Evolutionary conservation across 768 basidiomycete species (phyloP), one percentile per base, ranked within the genome.

Genomic region (Hypholoma fasciculare): DNA sequence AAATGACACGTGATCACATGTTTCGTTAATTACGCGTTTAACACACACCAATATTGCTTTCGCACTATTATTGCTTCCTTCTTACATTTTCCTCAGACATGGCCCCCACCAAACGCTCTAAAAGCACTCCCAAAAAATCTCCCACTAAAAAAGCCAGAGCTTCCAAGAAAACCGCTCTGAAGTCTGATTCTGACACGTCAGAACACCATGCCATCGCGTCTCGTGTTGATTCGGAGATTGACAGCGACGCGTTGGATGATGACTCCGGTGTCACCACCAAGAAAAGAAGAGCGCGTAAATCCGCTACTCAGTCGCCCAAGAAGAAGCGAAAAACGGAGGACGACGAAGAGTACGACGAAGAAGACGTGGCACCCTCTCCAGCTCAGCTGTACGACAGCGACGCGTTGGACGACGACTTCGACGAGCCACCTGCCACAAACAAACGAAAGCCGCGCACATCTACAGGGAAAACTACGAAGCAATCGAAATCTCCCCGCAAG

Each of bases 331-430:
- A 46, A 11, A 57, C 47, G 16, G 30, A 40, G 20, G 51, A 52
- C 13, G 51, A 42, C 4, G 51, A 52, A 2, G 51, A 52, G 14
- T 20, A 52, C 14, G 20, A 30, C 20, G 43, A 54, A 13, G 54
- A 54, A 11, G 54, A 47, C 8, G 34, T 17, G n/a, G 54, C 43
- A 8, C 19, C 54, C 2, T 39, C 30, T 3, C 36, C 49, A 2
- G 51, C 37, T 14, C 65, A 63, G 30, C 64, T 63, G 43, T 74
- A 74, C 53, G 70, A 81, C 56, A 82, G 81, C 57, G 80, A 82
- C 61, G 79, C 76, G 37, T 68, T 83, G 37, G 82, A 83, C 60
- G 76, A 78, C 12, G 76, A 74, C 36, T 70, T 71, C 12, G 65
- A 68, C 27, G 61, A 61, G 23, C 63, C 66, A 34, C 61, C 56